Percentiles rank a stretch among this genome's conserved stretches.
Conservation (phyloP, 257 asterid species). For the Solanum pennellii region DNA sequence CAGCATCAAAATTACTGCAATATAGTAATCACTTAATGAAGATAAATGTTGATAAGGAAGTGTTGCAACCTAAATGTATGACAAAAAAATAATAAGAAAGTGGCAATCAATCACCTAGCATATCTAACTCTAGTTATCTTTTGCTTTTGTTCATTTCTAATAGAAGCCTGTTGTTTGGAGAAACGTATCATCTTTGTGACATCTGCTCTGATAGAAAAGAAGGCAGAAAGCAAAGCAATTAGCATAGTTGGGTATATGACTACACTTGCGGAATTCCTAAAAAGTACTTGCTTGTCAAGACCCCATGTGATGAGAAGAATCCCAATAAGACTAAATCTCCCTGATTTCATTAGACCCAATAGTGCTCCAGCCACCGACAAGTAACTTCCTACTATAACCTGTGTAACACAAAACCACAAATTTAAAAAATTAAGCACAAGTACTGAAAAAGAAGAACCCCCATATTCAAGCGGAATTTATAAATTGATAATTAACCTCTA, state of each 20-base stretch:
- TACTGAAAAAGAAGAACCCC: neutral
- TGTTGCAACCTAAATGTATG: neutral
- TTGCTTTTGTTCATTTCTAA: constrained; percentile 4
- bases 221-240: constrained; percentile 33
- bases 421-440: neutral
- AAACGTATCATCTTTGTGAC: constrained; percentile 35
- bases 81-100: neutral
- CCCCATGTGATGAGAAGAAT: constrained; percentile 43
- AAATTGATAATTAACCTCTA: constrained; percentile 40
- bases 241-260: constrained; percentile 30
- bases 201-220: constrained; percentile 35
- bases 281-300: constrained; percentile 11
- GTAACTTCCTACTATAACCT: constrained; percentile 61
- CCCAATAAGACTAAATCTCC: constrained; percentile 47
- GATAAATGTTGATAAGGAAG: neutral
- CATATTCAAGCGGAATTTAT: neutral
- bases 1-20: neutral
- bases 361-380: constrained; percentile 53
- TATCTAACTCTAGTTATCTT: constrained; percentile 1
- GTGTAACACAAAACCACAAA: neutral
- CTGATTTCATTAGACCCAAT: constrained; percentile 28
- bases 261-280: constrained; percentile 8
- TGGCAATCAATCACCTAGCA: neutral
- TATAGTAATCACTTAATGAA: neutral
- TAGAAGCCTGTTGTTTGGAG: neutral